phyloP scores from a whole-genome alignment of 2,329 filamentous ascomycete genomes.

The Coccinonectria pachysandricola region DNA sequence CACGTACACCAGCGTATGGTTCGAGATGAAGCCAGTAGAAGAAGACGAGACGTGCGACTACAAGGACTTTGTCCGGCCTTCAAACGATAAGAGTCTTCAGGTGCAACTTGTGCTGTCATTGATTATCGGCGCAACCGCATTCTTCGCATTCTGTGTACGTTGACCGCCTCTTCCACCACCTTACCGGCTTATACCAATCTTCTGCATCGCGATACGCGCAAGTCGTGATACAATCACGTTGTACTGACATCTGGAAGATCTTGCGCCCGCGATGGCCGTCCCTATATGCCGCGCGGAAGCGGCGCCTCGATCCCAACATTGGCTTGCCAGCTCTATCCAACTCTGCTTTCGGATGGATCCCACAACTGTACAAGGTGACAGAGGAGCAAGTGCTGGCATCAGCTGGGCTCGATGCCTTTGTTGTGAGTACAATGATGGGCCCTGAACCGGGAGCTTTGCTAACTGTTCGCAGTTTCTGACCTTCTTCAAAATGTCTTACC shows the following conservation, averaged over 20 bases:
- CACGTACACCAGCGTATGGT: no score
- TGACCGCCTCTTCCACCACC: background rate
- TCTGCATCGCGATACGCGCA: no score
- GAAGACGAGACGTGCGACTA: constrained; percentile 14
- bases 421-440: constrained; percentile 41
- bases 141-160: constrained; percentile 66
- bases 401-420: constrained; percentile 89
- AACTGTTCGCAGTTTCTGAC: constrained; percentile 55
- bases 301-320: constrained; percentile 49
- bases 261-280: constrained; percentile 85
- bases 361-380: constrained; percentile 69
- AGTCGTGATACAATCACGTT: no score
- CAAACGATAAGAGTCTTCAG: constrained; percentile 33
- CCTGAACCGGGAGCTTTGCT: constrained; percentile 1
- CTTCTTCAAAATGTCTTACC: constrained; percentile 93
- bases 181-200: background rate
- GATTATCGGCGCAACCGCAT: constrained; percentile 57
- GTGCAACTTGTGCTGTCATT: constrained; percentile 67
- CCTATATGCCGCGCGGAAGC: constrained; percentile 82
- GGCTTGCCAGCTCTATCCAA: constrained; percentile 70
- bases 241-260: no score
- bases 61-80: constrained; percentile 15
- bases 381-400: constrained; percentile 85
- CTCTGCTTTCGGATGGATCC: constrained; percentile 87
- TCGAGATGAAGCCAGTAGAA: constrained; percentile 2